Percentiles rank a stretch among this genome's conserved stretches.
phyloP scores from a whole-genome alignment of 805 yeast genomes.

The Barnettozyma sucrosica region DNA sequence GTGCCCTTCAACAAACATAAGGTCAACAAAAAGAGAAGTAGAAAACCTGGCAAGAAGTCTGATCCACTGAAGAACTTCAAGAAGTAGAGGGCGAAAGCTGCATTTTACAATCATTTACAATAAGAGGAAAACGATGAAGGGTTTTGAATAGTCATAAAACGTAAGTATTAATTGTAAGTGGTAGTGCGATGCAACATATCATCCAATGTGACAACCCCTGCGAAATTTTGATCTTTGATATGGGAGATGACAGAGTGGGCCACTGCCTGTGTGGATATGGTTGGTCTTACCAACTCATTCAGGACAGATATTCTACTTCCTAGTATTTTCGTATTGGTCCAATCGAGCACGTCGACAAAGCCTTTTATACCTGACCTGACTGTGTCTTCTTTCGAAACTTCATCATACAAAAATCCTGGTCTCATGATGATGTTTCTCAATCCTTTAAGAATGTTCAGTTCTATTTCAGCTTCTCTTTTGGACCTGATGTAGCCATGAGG shows the following conservation, averaged over 20 bases:
- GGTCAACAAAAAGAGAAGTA: conserved; percentile 36
- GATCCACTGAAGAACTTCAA: conserved; percentile 64
- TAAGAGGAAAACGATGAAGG: background rate
- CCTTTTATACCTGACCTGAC: conserved; percentile 38
- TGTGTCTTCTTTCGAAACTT: conserved; percentile 27
- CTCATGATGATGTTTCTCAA: conserved; percentile 62
- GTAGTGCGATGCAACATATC: conserved; percentile 32
- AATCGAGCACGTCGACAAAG: conserved; percentile 38
- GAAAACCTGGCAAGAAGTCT: conserved; percentile 37
- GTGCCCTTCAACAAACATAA: conserved; percentile 62
- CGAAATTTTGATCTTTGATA: conserved; percentile 41
- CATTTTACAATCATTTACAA: background rate
- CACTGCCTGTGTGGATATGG: conserved; percentile 63
- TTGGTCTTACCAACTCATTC: conserved; percentile 51
- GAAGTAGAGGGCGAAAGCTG: conserved; percentile 11
- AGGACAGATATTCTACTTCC: conserved; percentile 32
- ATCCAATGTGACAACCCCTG: conserved; percentile 56
- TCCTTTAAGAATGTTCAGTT: conserved; percentile 37
- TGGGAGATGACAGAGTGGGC: conserved; percentile 53
- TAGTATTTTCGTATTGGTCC: conserved; percentile 38
- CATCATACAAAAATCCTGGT: conserved; percentile 83
- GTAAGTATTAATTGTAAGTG: background rate
- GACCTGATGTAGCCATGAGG: conserved; percentile 70
- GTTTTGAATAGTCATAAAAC: background rate
- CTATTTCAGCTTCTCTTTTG: conserved; percentile 72